phyloP scores from a whole-genome alignment of 2,329 filamentous ascomycete species.

The Furcasterigmium furcatum region DNA sequence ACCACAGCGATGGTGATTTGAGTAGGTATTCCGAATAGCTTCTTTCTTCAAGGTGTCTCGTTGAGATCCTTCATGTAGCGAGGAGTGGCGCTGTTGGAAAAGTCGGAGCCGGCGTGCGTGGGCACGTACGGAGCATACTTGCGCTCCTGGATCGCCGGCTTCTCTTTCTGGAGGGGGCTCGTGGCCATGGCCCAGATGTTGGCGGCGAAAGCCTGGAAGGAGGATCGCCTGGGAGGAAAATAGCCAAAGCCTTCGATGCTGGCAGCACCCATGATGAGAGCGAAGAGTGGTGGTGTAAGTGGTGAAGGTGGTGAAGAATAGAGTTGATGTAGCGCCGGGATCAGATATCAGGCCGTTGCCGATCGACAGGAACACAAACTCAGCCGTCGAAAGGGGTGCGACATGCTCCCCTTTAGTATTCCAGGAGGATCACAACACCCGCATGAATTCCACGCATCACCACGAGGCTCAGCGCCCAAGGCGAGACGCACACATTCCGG shows the following conservation, averaged over 20 bases:
- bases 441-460: neutral
- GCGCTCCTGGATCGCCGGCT: neutral
- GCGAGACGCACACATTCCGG: neutral
- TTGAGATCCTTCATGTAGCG: slow-evolving; percentile 32
- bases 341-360: too few relatives aligned
- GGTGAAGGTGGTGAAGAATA: too few relatives aligned
- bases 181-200: neutral
- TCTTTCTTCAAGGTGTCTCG: slow-evolving; percentile 9
- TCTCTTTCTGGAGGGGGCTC: neutral
- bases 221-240: neutral
- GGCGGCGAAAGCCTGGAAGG: neutral
- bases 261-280: too few relatives aligned
- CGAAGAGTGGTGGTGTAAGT: too few relatives aligned
- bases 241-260: neutral
- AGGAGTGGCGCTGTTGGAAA: slow-evolving; percentile 38
- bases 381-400: neutral
- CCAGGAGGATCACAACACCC: neutral
- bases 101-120: slow-evolving; percentile 35
- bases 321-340: too few relatives aligned
- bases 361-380: neutral
- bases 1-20: too few relatives aligned
- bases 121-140: slow-evolving; percentile 19
- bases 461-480: neutral
- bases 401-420: neutral
- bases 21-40: too few relatives aligned